These are phyloP conservation scores for Psilocybe cubensis DNA, from an alignment of 768 basidiomycete species.

Conservation along the genomic window DNA sequence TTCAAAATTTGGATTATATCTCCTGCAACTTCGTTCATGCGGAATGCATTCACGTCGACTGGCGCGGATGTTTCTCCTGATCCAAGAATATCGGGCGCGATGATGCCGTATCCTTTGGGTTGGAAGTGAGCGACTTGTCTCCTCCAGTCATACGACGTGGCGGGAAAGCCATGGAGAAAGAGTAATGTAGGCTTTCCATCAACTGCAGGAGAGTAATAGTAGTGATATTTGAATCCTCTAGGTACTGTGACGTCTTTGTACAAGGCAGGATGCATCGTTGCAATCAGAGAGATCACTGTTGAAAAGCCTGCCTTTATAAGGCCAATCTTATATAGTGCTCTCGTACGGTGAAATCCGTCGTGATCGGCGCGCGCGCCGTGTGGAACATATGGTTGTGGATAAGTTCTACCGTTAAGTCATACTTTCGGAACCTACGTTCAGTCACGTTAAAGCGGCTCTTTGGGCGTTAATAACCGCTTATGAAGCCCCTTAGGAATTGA, in stretches of 20 bases:
- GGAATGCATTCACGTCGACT: constrained; percentile 39
- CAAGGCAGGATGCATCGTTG: constrained; percentile 17
- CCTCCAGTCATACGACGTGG: constrained; percentile 43
- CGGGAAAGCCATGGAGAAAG: constrained; percentile 51
- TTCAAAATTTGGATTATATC: constrained; percentile 49
- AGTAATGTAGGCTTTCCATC: constrained; percentile 30
- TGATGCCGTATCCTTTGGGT: constrained; percentile 43
- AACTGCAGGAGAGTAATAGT: constrained; percentile 29
- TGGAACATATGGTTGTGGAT: too few relatives aligned
- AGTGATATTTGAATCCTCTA: constrained; percentile 42
- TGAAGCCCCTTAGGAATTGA: too few relatives aligned
- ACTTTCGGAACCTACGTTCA: too few relatives aligned
- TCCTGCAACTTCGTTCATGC: constrained; percentile 37
- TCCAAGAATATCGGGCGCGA: constrained; percentile 55
- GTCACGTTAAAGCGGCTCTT: too few relatives aligned
- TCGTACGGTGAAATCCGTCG: too few relatives aligned
- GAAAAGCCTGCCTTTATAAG: too few relatives aligned
- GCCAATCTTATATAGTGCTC: too few relatives aligned
- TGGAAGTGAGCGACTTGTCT: constrained; percentile 42
- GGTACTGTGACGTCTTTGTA: constrained; percentile 38
- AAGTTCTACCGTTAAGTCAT: too few relatives aligned
- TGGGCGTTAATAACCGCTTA: too few relatives aligned
- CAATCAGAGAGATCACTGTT: too few relatives aligned
- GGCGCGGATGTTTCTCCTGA: constrained; percentile 55
- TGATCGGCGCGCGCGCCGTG: too few relatives aligned